Base-by-base conservation (phyloP, 2,329 filamentous ascomycete genomes). In the Ilyonectria robusta region DNA sequence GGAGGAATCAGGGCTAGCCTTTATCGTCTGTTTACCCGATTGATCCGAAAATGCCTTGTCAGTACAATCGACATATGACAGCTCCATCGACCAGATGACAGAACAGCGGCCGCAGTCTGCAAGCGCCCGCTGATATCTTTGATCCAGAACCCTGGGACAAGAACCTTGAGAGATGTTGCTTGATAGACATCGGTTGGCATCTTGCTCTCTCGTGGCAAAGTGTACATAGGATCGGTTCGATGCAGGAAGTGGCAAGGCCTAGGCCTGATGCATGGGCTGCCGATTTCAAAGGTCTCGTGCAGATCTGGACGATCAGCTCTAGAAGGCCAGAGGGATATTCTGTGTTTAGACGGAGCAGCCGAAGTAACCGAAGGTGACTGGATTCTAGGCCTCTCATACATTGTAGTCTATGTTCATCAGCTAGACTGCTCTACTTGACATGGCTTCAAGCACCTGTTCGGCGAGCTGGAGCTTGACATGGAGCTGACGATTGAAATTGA, bases 71-170 rank as follows among this genome's bases (percentile, higher is more conserved):
- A 9, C 9, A 9, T 23, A 31, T 29, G 15, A 50, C 47, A n/a
- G 17, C 15, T 50, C 6, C 47, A 50, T 26, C 26, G 46, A 4
- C 21, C 21, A 15, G 13, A 9, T 17, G 11, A n/a, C 26, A 9
- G 23, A 3, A 31, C 10, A 47, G 9, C 47, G 47, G 47, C 47
- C 47, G 53, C 35, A 9, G 5, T 35, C 7, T 6, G 6, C 21
- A 37, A 31, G 26, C 47, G 61, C 61, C 61, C 55, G 55, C 26
- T 10, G 47, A 19, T 63, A 59, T 54, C 47, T 23, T 10, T 19
- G 17, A 54, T 54, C 13, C 44, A 51, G 50, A 35, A 23, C 19
- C 31, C 31, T 21, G 50, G 50, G 31, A 35, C 50, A 53, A 26
- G 26, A n/a, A n/a, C 19, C 29, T 15, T 21, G 15, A n/a, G 6